Conservation (phyloP, 2,329 filamentous ascomycete species). For the Paecilomyces sp. region DNA sequence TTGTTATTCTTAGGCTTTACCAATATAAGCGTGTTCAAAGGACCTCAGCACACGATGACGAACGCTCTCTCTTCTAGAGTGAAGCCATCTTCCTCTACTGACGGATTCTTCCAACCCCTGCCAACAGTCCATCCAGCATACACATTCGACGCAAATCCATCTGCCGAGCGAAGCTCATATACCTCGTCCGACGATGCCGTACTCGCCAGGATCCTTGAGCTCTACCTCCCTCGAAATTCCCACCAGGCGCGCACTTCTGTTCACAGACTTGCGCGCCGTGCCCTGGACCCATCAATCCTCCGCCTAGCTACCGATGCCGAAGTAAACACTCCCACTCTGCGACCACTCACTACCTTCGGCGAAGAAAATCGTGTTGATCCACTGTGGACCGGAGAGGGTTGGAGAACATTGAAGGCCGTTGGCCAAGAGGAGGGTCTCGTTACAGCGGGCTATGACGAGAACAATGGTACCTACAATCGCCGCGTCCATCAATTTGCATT, state of each 20-base stretch:
- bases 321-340: slow-evolving; percentile 12
- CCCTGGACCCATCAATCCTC: slow-evolving; percentile 1
- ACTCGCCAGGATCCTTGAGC: background rate
- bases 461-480: slow-evolving; percentile 10
- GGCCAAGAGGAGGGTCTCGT: slow-evolving; percentile 19
- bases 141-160: slow-evolving; percentile 10
- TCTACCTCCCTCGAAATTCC: background rate
- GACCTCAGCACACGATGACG: background rate
- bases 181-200: background rate
- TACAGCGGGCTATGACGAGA: slow-evolving; percentile 12
- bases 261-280: background rate
- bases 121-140: slow-evolving; percentile 10
- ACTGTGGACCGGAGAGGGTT: slow-evolving; percentile 18
- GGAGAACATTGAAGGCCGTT: slow-evolving; percentile 15
- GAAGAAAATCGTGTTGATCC: slow-evolving; percentile 17
- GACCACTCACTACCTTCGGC: slow-evolving; percentile 16
- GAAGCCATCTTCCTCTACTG: slow-evolving; percentile 16
- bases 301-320: slow-evolving; percentile 14
- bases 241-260: background rate
- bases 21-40: too few relatives aligned
- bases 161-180: background rate
- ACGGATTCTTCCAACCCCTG: slow-evolving; percentile 16
- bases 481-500: slow-evolving; percentile 17
- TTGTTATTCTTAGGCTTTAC: too few relatives aligned
- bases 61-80: slow-evolving; percentile 2